These are phyloP conservation scores for Pyrenochaeta sp. DNA, from an alignment of 2,329 filamentous ascomycete species.

Conservation along the genomic window DNA sequence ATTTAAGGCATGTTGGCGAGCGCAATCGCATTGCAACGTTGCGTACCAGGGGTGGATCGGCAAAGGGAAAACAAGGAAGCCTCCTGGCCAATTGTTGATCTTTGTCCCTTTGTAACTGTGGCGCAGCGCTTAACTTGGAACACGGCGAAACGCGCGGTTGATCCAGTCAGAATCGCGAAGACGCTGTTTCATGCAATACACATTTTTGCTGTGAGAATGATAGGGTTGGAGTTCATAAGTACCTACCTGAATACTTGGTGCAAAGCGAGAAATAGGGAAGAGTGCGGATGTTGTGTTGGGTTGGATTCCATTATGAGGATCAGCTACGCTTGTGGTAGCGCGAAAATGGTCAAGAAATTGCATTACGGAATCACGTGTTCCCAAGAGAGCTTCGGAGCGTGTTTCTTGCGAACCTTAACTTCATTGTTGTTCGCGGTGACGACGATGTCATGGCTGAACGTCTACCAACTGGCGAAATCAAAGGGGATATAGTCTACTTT, in stretches of 20 bases:
- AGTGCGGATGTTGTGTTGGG: background rate
- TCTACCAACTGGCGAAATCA: no score
- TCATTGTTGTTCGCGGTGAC: background rate
- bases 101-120: conserved; percentile 31
- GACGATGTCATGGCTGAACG: background rate
- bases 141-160: conserved; percentile 37
- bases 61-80: conserved; percentile 10
- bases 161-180: conserved; percentile 14
- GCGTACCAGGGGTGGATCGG: conserved; percentile 19
- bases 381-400: background rate
- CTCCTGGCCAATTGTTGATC: conserved; percentile 27
- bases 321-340: background rate
- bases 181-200: background rate
- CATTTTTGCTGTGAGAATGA: background rate
- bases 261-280: background rate
- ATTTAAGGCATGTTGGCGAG: conserved; percentile 27
- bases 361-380: background rate
- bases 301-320: background rate
- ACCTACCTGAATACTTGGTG: background rate
- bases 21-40: conserved; percentile 27
- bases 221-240: background rate
- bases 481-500: no score
- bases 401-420: background rate
- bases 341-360: no score
- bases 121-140: conserved; percentile 42